phyloP scores from a whole-genome alignment of 176 grass and related monocot genomes.

The Canna indica region DNA sequence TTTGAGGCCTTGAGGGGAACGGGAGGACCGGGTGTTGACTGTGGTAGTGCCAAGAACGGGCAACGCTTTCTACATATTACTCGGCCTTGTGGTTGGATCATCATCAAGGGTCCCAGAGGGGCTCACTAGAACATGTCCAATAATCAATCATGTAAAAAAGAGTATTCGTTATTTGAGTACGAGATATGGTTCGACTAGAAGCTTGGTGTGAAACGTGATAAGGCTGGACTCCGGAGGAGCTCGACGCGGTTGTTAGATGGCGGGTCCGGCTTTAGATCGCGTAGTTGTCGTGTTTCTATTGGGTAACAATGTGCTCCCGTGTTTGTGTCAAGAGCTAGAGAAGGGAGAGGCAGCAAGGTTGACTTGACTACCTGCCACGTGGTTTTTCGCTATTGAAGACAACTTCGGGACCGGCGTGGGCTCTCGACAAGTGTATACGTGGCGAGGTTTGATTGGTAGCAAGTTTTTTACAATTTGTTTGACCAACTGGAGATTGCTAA shows the following conservation, averaged over 20 bases:
- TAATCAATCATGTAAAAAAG: background rate
- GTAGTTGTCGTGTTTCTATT: too few relatives aligned
- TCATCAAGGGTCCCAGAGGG: background rate
- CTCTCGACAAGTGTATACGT: background rate
- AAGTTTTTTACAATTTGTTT: background rate
- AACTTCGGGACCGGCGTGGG: background rate
- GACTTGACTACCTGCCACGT: background rate
- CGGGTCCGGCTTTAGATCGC: background rate
- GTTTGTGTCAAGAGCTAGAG: background rate
- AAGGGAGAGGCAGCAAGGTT: background rate
- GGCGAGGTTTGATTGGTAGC: background rate
- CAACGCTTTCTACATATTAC: background rate
- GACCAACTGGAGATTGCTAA: too few relatives aligned
- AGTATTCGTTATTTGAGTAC: too few relatives aligned
- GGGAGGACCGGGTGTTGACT: background rate
- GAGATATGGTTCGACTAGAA: too few relatives aligned
- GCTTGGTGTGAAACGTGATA: too few relatives aligned
- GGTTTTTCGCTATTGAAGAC: background rate
- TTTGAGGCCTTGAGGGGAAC: background rate
- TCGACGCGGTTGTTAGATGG: background rate
- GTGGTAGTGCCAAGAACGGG: background rate
- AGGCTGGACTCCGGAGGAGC: background rate
- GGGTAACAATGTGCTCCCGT: background rate
- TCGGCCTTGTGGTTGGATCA: background rate
- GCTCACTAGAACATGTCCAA: background rate